These are phyloP conservation scores for Neolentinus lepideus DNA, from an alignment of 1,284 basidiomycete genomes.

Conservation along the genomic window DNA sequence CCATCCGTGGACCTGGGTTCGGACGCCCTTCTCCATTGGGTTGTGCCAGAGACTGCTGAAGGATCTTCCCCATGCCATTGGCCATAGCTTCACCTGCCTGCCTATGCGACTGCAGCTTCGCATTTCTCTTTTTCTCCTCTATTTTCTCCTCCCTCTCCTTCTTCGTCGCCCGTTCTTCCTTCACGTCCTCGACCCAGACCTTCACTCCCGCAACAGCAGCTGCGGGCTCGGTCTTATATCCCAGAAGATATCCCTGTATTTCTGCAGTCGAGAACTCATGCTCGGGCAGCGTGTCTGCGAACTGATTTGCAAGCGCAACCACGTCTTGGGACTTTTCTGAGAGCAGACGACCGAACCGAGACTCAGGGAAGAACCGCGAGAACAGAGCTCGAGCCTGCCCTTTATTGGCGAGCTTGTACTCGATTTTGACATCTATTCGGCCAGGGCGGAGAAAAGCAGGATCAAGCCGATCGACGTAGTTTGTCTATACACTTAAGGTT, in stretches of 20 bases:
- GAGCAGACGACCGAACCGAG: constrained; percentile 14
- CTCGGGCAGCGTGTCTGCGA: constrained; percentile 36
- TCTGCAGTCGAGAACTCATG: constrained; percentile 48
- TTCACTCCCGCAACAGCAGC: constrained; percentile 29
- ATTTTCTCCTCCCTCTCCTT: constrained; percentile 18
- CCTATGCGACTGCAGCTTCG: neutral
- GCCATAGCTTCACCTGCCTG: neutral
- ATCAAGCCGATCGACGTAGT: constrained; percentile 19
- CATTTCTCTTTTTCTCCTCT: neutral
- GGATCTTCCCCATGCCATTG: neutral
- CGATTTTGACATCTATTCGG: constrained; percentile 21
- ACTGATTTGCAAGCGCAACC: constrained; percentile 30
- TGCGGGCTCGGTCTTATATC: constrained; percentile 38
- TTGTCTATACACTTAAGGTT: constrained; percentile 10
- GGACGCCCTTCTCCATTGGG: neutral
- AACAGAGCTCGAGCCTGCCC: constrained; percentile 20
- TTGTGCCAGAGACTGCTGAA: neutral
- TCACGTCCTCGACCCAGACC: constrained; percentile 35
- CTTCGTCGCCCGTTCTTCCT: constrained; percentile 22
- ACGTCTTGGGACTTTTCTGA: neutral
- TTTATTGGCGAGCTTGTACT: constrained; percentile 18
- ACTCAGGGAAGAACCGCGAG: constrained; percentile 16
- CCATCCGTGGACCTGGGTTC: neutral
- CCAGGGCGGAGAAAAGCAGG: constrained; percentile 23
- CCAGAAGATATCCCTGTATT: constrained; percentile 50